These are phyloP conservation scores for Pythium apleroticum DNA, from an alignment of 352 stramenopile species.

Conservation along the genomic window DNA sequence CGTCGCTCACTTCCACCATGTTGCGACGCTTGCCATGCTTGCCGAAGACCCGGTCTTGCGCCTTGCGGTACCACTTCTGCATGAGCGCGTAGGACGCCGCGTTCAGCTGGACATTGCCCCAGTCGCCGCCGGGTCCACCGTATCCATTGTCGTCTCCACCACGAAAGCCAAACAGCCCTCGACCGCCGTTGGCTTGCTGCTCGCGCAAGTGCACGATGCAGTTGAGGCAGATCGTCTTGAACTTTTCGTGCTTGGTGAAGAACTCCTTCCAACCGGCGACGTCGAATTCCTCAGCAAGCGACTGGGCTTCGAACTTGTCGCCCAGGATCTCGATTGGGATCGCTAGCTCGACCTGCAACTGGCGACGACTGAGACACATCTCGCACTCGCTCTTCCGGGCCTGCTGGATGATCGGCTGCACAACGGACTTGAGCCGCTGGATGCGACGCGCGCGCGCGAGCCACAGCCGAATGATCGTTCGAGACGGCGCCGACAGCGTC, in stretches of 20 bases:
- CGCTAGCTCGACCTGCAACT: conserved; percentile 95
- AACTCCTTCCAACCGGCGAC: conserved; percentile 95
- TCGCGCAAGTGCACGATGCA: conserved; percentile 86
- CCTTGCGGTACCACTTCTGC: conserved; percentile 90
- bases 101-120: conserved; percentile 66
- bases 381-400: conserved; percentile 93
- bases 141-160: conserved; percentile 17
- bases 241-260: conserved; percentile 92
- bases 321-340: conserved; percentile 92
- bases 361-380: conserved; percentile 92
- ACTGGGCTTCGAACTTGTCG: conserved; percentile 90
- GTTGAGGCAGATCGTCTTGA: conserved; percentile 94
- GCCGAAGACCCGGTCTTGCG: conserved; percentile 88
- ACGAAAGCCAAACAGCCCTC: conserved; percentile 27
- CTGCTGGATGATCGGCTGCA: conserved; percentile 91
- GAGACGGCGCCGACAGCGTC: conserved; percentile 86
- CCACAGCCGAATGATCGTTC: conserved; percentile 93
- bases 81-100: conserved; percentile 89
- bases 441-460: conserved; percentile 82
- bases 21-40: conserved; percentile 60
- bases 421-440: conserved; percentile 81
- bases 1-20: conserved; percentile 80
- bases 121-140: conserved; percentile 42
- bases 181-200: conserved; percentile 29
- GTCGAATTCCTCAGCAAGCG: conserved; percentile 90